A percentile compares a stretch with the other conserved stretches of the same genome.
phyloP scores from a whole-genome alignment of 2,329 filamentous ascomycete species.

The Cercospora zeina region DNA sequence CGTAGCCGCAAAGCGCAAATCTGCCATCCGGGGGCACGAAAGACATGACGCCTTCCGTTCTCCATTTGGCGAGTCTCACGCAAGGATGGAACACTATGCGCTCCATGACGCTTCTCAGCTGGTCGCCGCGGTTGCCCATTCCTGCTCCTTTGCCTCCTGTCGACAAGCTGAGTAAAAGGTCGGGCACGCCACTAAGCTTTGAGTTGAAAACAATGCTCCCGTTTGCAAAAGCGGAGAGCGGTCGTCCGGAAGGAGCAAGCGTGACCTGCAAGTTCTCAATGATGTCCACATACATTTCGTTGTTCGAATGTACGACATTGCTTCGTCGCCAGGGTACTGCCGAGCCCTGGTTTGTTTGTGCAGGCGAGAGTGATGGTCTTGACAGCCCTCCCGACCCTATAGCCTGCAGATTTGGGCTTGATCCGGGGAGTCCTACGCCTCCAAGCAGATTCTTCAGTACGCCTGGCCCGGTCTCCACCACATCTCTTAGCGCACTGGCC shows the following conservation, averaged over 20 bases:
- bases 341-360: constrained; percentile 40
- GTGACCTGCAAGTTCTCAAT: constrained; percentile 87
- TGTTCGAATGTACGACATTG: constrained; percentile 93
- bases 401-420: constrained; percentile 34
- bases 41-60: constrained; percentile 84
- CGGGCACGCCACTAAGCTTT: constrained; percentile 91
- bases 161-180: constrained; percentile 77
- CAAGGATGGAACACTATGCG: constrained; percentile 95
- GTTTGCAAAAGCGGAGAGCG: constrained; percentile 81
- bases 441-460: constrained; percentile 86
- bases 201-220: constrained; percentile 93
- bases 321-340: constrained; percentile 84
- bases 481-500: constrained; percentile 84
- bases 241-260: constrained; percentile 83
- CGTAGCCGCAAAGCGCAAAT: constrained; percentile 91
- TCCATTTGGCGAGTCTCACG: constrained; percentile 86
- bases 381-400: constrained; percentile 25
- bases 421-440: constrained; percentile 76
- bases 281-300: constrained; percentile 95
- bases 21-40: constrained; percentile 94
- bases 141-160: constrained; percentile 79
- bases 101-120: constrained; percentile 62
- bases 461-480: constrained; percentile 81
- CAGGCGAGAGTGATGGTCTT: constrained; percentile 24
- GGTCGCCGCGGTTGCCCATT: constrained; percentile 55